Evolutionary conservation across 345 rosid species (phyloP).

Genomic region (Eucalyptus cloeziana): DNA sequence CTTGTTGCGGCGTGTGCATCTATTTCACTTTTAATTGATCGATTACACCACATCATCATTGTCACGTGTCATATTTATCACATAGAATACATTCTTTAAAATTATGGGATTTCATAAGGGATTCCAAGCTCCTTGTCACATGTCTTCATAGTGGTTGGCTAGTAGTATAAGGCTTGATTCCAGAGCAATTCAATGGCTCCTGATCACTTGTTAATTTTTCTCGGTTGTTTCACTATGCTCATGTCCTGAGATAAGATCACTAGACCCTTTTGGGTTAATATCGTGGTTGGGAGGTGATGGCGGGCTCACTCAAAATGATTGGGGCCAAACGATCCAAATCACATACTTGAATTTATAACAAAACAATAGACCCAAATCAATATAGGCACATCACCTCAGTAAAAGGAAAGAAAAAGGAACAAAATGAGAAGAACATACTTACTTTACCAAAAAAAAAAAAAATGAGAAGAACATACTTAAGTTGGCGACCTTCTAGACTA

Average conservation of each 20-base stretch:
- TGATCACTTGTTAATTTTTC: neutral
- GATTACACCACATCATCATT: rapidly evolving
- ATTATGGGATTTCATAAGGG: neutral
- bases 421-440: neutral
- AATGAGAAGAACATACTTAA: neutral
- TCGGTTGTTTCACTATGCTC: neutral
- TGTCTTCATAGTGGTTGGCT: rapidly evolving
- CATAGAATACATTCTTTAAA: rapidly evolving
- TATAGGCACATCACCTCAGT: neutral
- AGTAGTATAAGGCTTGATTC: neutral
- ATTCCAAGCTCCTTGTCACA: neutral
- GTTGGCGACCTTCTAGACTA: neutral
- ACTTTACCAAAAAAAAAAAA: too few species aligned
- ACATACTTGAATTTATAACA: neutral
- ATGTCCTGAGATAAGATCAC: neutral
- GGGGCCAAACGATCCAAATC: neutral
- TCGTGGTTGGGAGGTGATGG: neutral
- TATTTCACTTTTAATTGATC: neutral
- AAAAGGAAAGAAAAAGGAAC: neutral
- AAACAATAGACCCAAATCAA: neutral
- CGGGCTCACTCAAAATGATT: neutral
- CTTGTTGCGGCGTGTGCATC: rapidly evolving
- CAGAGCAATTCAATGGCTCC: neutral
- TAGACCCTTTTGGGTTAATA: neutral
- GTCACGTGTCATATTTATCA: rapidly evolving